Evolutionary conservation across 139 green algal genomes (phyloP).

Genomic region (Edaphochlamys debaryana): DNA sequence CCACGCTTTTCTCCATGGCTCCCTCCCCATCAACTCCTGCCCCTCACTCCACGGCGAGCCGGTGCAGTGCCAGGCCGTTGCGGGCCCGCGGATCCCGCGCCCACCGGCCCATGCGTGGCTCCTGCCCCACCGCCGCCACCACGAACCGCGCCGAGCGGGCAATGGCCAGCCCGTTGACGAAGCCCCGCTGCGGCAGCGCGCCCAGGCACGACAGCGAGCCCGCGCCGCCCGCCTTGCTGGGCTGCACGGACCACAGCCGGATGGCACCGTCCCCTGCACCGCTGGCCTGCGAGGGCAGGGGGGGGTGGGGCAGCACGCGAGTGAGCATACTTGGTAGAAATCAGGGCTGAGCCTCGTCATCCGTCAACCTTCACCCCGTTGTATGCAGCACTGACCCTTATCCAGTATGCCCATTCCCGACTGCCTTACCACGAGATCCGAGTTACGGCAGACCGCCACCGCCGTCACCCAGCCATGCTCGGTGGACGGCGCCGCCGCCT

Average conservation of each 20-base stretch:
- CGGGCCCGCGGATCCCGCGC: conserved; percentile 66
- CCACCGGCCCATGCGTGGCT: conserved; percentile 95
- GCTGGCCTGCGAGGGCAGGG: conserved; percentile 54
- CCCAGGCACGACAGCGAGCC: conserved; percentile 59
- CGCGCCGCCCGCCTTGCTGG: conserved; percentile 30
- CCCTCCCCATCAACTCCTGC: too few species aligned
- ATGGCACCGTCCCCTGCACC: conserved; percentile 91
- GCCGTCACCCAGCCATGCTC: conserved; percentile 80
- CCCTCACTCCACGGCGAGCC: conserved; percentile 35
- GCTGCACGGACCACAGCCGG: conserved; percentile 82
- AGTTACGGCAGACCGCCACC: conserved; percentile 74
- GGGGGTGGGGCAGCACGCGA: background rate
- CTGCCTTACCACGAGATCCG: conserved; percentile 79
- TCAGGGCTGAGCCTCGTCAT: too few species aligned
- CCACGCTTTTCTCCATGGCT: too few species aligned
- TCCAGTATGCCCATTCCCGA: background rate
- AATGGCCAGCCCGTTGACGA: conserved; percentile 91
- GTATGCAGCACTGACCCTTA: too few species aligned
- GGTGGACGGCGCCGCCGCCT: conserved; percentile 1
- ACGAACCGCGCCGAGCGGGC: conserved; percentile 77
- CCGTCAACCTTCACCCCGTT: too few species aligned
- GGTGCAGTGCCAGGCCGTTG: conserved; percentile 91
- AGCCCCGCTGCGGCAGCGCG: conserved; percentile 81
- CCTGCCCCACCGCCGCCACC: conserved; percentile 90
- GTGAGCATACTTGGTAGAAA: background rate